phyloP scores from a whole-genome alignment of 257 asterid genomes.

The Solanum gandarillasii region DNA sequence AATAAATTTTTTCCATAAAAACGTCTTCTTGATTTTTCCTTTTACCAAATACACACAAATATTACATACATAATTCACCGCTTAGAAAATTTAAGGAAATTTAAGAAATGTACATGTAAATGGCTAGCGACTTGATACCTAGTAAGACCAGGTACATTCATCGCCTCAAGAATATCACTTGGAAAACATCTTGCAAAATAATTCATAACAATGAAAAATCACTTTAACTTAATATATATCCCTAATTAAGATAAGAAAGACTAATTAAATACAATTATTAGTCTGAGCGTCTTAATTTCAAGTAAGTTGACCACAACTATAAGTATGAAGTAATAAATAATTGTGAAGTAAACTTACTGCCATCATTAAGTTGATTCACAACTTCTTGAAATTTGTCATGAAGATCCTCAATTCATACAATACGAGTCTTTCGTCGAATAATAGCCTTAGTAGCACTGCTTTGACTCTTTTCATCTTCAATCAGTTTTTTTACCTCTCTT shows the following conservation, averaged over 20 bases:
- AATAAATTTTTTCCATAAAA: background rate
- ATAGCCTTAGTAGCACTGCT: background rate
- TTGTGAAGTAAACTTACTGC: slow-evolving; percentile 8
- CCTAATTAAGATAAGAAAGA: background rate
- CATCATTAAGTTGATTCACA: slow-evolving; percentile 12
- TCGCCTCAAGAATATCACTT: accelerated
- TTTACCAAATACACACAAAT: background rate
- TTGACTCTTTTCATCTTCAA: background rate
- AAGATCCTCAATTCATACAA: slow-evolving; percentile 5
- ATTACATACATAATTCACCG: background rate
- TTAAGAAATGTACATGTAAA: background rate
- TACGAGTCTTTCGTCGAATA: background rate
- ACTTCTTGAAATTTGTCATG: slow-evolving; percentile 7
- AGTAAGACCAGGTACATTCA: background rate
- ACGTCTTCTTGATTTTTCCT: background rate
- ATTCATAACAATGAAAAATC: background rate
- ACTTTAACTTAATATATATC: background rate
- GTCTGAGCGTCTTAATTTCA: background rate
- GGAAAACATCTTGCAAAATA: background rate
- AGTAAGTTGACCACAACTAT: background rate
- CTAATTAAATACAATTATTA: background rate
- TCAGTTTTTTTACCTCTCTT: background rate
- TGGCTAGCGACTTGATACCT: background rate
- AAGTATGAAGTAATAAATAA: background rate
- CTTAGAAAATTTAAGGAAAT: background rate